Evolutionary conservation across 1,284 basidiomycete genomes (phyloP), one percentile per base, ranked within the genome.

Genomic region (Exsudoporus floridanus): DNA sequence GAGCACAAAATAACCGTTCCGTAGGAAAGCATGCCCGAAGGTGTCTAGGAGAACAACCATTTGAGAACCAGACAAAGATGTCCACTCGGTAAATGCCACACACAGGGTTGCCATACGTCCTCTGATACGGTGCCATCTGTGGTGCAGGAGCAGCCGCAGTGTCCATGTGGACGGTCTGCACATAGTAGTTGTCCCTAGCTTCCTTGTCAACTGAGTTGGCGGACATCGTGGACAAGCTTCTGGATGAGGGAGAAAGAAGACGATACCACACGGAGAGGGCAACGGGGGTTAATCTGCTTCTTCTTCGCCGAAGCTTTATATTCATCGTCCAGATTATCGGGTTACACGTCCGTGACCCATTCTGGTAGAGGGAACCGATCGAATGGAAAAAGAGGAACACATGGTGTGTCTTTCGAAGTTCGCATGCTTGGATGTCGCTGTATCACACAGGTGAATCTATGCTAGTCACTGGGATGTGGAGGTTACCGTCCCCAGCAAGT

Each of bases 1-100:
- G 64, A 69, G 43, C 66, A 69, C 46, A 69, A 42, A 13, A 69
- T 66, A 35, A 65, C 66, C 7, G 64, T 65, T 30, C 66, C 63
- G 30, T 65, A 65, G 23, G 63, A 55, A 49, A 65, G 54, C 63
- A 69, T 64, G 12, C 64, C 64, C 40, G 69, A 35, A 42, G 64
- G 61, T 42, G 58, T 60, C 66, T 69, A 41, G 9, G 43, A 40
- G 16, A 37, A 35, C 30, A 30, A 10, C 49, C 21, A 10, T 27
- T 35, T 42, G 21, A 40, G 46, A 58, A 46, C 25, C 13, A 52
- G 28, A 7, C 2, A 23, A 51, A 49, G 13, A 41, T 4, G 37
- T 14, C 4, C 4, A 27, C 16, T 34, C 12, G 16, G 8, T 27
- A 37, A 34, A 37, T 5, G 8, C 21, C 21, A 55, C 62, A 12